Base-by-base conservation (phyloP, 176 grass and related monocot genomes). In the Carex scoparia region DNA sequence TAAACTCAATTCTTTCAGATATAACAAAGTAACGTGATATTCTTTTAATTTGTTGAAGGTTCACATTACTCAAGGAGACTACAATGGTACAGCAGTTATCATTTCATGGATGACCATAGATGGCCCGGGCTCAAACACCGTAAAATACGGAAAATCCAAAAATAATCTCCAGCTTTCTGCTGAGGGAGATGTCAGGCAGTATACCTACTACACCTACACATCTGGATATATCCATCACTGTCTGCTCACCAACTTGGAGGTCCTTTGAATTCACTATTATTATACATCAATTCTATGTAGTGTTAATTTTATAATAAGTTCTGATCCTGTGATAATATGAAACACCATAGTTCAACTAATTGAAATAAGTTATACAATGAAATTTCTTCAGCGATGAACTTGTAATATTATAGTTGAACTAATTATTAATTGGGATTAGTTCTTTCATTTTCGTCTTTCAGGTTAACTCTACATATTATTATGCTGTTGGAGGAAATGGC, bases 161-260 rank as follows among this genome's bases (percentile, higher is more conserved):
- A 86, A 79, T 16, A 66, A 68, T 73, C 62, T 97, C 58, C 59
- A 79, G 8, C 35, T 9, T 15, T 65, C 4, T 75, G 94, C 89
- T 1, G 18, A 73, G 31, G 94, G 69, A 35, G 59, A 15, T 0
- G 80, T 79, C 58, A 87, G 87, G 30, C 91, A 88, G 40, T 97
- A 94, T 80, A 74, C 48, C 19, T 97, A 81, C 88, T 86, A 61
- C 84, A 93, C 88, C 88, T 97, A 97, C 84, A 97, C 94, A 0
- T 97, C 94, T 13, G 94, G 94, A 0, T 97, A 91, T 88, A 97
- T 97, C 84, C 94, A 97, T 84, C 91, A 93, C 72, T 88, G 87
- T 85, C 74, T 60, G 1, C 86, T 97, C 23, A 56, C 2, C 13
- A 33, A 69, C 32, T 90, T 97, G 57, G 19, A 88, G 92, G 92